Conservation (phyloP, 179 eudicot species). For the Gypsophila paniculata region DNA sequence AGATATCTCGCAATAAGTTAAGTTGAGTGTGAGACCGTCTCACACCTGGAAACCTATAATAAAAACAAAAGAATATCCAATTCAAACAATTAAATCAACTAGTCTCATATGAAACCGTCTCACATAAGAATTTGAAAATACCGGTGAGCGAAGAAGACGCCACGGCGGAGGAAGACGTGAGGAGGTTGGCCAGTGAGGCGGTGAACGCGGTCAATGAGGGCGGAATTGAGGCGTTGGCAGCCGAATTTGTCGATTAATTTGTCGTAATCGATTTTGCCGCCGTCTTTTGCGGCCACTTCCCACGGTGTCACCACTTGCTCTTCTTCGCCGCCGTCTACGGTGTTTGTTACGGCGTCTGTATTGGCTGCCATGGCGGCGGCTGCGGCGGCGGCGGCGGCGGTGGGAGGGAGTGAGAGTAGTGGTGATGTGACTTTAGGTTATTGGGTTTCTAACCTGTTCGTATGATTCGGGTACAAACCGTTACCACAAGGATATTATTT, state of each 20-base stretch:
- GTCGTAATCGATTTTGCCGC: constrained; percentile 81
- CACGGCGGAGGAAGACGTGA: constrained; percentile 85
- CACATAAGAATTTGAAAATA: too few relatives aligned
- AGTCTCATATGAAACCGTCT: too few relatives aligned
- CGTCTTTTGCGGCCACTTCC: constrained; percentile 66
- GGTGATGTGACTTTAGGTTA: too few relatives aligned
- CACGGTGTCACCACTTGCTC: constrained; percentile 77
- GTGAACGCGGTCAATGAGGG: constrained; percentile 49
- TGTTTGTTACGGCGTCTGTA: neutral
- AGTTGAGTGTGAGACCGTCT: too few relatives aligned
- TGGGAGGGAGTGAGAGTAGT: neutral
- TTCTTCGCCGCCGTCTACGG: constrained; percentile 12
- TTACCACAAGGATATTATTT: too few relatives aligned
- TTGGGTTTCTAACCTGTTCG: too few relatives aligned
- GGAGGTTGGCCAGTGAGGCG: constrained; percentile 63
- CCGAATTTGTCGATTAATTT: constrained; percentile 79
- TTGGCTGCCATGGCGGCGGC: neutral
- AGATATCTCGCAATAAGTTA: too few relatives aligned
- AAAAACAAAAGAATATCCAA: too few relatives aligned
- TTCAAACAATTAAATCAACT: too few relatives aligned
- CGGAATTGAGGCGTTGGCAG: constrained; percentile 56
- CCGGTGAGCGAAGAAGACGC: constrained; percentile 78
- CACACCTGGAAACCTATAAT: too few relatives aligned
- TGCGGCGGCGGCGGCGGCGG: constrained; percentile 6
- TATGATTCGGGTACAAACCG: too few relatives aligned